These are phyloP conservation scores for Alectoria sarmentosa DNA, from an alignment of 495 filamentous ascomycete genomes.

Conservation along the genomic window DNA sequence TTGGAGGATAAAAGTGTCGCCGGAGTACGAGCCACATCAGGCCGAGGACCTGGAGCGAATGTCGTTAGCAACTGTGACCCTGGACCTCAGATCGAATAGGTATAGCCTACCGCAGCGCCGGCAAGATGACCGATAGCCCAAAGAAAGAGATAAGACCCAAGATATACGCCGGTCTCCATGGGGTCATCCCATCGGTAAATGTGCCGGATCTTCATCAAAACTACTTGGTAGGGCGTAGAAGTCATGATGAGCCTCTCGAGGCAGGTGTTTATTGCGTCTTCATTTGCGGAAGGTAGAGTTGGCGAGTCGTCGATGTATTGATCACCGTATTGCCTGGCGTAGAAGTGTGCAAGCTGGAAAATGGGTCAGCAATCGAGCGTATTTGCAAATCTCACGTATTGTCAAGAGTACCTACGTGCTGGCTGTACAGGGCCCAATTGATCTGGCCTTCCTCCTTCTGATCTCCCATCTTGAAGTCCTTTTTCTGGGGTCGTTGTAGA, in stretches of 20 bases:
- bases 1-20: slow-evolving; percentile 6
- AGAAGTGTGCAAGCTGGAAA: slow-evolving; percentile 28
- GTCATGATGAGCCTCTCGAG: slow-evolving; percentile 35
- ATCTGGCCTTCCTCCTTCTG: neutral
- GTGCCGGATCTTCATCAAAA: slow-evolving; percentile 29
- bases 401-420: neutral
- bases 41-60: neutral
- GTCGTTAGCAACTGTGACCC: neutral
- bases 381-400: neutral
- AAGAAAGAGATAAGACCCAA: slow-evolving; percentile 27
- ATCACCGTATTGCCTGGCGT: slow-evolving; percentile 29
- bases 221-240: slow-evolving; percentile 32
- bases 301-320: slow-evolving; percentile 34
- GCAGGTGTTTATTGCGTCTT: slow-evolving; percentile 29
- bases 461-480: slow-evolving; percentile 19
- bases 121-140: slow-evolving; percentile 26
- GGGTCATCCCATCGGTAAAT: slow-evolving; percentile 36
- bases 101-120: slow-evolving; percentile 1
- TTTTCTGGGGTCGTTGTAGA: slow-evolving; percentile 19
- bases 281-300: slow-evolving; percentile 27
- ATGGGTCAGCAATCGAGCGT: slow-evolving; percentile 10
- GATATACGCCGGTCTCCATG: slow-evolving; percentile 28
- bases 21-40: neutral
- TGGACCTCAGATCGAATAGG: accelerated
- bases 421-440: neutral